Base-by-base conservation (phyloP, 2,329 filamentous ascomycete genomes). In the Pseudogymnoascus sp. region DNA sequence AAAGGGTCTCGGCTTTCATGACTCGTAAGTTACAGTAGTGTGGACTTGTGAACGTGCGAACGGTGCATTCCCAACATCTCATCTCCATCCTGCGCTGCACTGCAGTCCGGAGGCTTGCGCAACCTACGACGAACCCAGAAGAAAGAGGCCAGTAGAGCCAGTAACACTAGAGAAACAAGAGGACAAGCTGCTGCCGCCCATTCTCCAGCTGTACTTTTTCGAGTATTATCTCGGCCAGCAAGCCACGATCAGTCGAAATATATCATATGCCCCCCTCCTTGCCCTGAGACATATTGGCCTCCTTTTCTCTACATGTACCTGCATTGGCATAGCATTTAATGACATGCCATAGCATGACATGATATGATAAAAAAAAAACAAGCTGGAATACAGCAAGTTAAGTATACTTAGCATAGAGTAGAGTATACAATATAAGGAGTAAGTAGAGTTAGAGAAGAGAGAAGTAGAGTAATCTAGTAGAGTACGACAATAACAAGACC, bases 1-100 rank as follows among this genome's bases (percentile, higher is more conserved):
- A 53, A 53, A 53, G 44, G 44, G 44, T 53, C 44, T 53, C 44
- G 44, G 44, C 44, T 53, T 53, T 23, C 44, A 53, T 53, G 44
- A 53, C 44, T 53, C 44, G 44, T 53, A 53, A 53, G 44, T 11
- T 10, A 28, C 44, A 53, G 23, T 53, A 53, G 44, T 53, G 44
- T 53, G 44, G 44, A 28, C 44, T 53, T 31, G 44, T n/a, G 44
- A 53, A 53, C 23, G 23, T 50, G 44, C 28, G 44, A 50, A 50
- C 44, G 44, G 44, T 50, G 44, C 44, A 10, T 50, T 12, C 44
- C 44, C 44, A 50, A 50, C 44, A 50, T n/a, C 4, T 50, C 44
- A 16, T 53, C 44, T 31, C 44, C 23, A 53, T 28, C 23, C 23
- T 53, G 14, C 23, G 14, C 23, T 53, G 44, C 44, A 28, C 44